phyloP scores from a whole-genome alignment of 768 basidiomycete species.

The Russula dissimulans region DNA sequence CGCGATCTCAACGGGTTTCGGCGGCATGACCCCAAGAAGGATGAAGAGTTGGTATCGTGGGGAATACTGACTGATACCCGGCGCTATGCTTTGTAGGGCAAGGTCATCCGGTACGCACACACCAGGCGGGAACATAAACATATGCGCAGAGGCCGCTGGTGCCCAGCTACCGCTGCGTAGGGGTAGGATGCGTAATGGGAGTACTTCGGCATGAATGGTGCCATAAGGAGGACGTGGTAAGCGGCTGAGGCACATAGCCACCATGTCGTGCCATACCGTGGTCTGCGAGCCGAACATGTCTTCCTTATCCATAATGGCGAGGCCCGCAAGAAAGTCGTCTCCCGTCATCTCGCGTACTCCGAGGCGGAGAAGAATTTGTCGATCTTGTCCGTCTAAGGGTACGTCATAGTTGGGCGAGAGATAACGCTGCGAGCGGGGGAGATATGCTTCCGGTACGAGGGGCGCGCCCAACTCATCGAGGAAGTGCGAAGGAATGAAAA shows the following conservation, averaged over 20 bases:
- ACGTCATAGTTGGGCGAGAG: constrained; percentile 14
- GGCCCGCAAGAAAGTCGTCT: constrained; percentile 3
- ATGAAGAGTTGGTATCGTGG: constrained; percentile 8
- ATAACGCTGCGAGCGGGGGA: not conserved
- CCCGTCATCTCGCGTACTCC: constrained; percentile 15
- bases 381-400: not conserved
- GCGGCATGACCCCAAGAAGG: constrained; percentile 6
- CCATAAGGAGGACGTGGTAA: not conserved
- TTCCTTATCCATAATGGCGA: constrained; percentile 3
- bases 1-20: constrained; percentile 8
- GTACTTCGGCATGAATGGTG: not conserved
- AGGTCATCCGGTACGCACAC: constrained; percentile 12
- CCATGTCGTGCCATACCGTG: constrained; percentile 8
- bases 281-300: not conserved
- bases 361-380: constrained; percentile 2
- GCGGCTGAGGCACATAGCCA: not conserved
- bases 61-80: not conserved
- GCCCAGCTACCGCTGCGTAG: constrained; percentile 10
- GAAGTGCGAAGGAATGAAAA: not conserved
- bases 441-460: constrained; percentile 5
- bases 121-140: constrained; percentile 3
- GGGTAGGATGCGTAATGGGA: constrained; percentile 7
- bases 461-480: not conserved
- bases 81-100: constrained; percentile 12
- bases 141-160: not conserved